Base-by-base conservation (phyloP, 208 protist species). In the Acanthamoeba pearcei region DNA sequence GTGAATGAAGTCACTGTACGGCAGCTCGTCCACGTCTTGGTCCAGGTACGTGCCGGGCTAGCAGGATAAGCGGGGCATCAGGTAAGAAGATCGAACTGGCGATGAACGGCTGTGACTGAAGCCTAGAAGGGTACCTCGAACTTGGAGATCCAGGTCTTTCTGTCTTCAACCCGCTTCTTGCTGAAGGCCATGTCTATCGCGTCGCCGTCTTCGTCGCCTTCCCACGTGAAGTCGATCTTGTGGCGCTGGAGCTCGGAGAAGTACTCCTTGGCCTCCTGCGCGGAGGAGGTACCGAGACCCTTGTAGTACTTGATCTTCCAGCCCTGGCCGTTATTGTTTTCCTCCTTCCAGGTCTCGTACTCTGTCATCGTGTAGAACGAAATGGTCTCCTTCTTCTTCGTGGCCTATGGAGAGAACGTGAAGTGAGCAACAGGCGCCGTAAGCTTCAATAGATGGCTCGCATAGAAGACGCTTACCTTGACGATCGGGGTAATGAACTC, bases 401-500 rank as follows among this genome's bases (percentile, higher is more conserved):
- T 78, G 27, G 96, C 96, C 95, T 99, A 83, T 9, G 32, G 12
- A 53, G 74, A 29, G 3, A 94, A 94, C 13, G 29, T 95, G 82
- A 68, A 68, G 17, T 29, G 22, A 68, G 27, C 22, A 1, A 68
- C 13, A n/a, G 17, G 60, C 60, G 29, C 46, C 1, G 4, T 3
- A 27, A 68, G 46, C 46, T 49, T 8, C 46, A 49, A 49, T 49
- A 49, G 60, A 29, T 68, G 17, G 3, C 5, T 68, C 22, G 60
- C 22, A 68, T 5, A 68, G 60, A n/a, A 68, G 27, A n/a, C 60
- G 15, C 17, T 19, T 29, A 98, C 99, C 97, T 99, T 99, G 15
- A 99, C 99, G 95, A 99, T 99, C 4, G 99, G 99, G 27, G 99
- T 99, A 89, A 99, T 99, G 96, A 99, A 99, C 97, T 99, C 99